These are phyloP conservation scores for Hypoxylon rickii DNA, from an alignment of 495 filamentous ascomycete species.

Conservation along the genomic window DNA sequence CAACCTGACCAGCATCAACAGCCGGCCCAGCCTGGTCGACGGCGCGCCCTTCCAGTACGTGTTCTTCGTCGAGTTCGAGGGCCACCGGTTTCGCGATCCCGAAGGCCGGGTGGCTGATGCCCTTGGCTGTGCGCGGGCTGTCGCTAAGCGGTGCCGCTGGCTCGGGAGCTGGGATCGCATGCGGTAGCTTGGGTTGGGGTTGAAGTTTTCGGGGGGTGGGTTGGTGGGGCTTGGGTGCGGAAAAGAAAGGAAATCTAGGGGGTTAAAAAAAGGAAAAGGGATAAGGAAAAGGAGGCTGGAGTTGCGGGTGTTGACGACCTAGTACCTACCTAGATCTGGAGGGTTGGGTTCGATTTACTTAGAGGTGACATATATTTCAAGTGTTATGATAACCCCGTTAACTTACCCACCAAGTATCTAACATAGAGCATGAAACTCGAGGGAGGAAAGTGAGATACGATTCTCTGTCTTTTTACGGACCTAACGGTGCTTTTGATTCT, in stretches of 20 bases:
- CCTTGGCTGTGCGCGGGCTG: conserved; percentile 46
- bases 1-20: conserved; percentile 90
- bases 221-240: background rate
- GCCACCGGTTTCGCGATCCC: conserved; percentile 53
- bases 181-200: conserved; percentile 25
- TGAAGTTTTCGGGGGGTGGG: background rate
- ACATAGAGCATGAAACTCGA: too few relatives aligned
- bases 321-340: too few relatives aligned
- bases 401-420: too few relatives aligned
- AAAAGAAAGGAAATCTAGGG: background rate
- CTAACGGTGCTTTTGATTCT: too few relatives aligned
- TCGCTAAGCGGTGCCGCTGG: conserved; percentile 54
- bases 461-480: too few relatives aligned
- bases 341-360: background rate
- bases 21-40: conserved; percentile 79
- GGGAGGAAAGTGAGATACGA: too few relatives aligned
- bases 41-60: conserved; percentile 83
- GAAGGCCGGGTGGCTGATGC: conserved; percentile 56
- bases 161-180: conserved; percentile 59
- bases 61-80: conserved; percentile 91
- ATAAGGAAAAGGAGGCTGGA: conserved; percentile 1
- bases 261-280: background rate
- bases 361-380: background rate
- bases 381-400: too few relatives aligned
- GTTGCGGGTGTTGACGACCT: too few relatives aligned